A percentile compares a stretch with the other conserved stretches of the same genome.
Evolutionary conservation across 1,139 yeast species (phyloP).

Genomic region (Sugiyamaella paludigena): DNA sequence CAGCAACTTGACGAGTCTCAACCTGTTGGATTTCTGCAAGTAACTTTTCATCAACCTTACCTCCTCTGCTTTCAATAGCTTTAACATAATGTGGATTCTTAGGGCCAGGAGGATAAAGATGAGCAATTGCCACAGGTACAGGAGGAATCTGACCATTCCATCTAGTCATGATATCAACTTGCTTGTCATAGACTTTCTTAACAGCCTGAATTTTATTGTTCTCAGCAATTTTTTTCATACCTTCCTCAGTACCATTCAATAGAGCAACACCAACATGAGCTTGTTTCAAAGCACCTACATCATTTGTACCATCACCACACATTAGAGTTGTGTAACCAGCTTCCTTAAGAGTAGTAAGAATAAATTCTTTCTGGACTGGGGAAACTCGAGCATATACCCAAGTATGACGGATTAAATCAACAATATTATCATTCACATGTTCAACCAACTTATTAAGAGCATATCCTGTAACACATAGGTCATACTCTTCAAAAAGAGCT

Average conservation of each 20-base stretch:
- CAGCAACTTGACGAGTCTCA: constrained; percentile 34
- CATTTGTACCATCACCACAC: constrained; percentile 99
- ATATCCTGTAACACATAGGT: constrained; percentile 90
- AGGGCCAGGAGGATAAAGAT: constrained; percentile 95
- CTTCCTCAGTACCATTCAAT: constrained; percentile 94
- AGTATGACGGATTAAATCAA: constrained; percentile 74
- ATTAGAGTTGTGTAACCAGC: constrained; percentile 91
- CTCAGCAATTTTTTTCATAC: constrained; percentile 86
- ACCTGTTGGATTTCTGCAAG: constrained; percentile 56
- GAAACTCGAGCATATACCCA: constrained; percentile 99
- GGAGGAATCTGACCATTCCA: constrained; percentile 77
- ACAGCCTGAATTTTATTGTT: constrained; percentile 65
- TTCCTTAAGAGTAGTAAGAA: constrained; percentile 76
- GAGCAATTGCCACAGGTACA: constrained; percentile 85
- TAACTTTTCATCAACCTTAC: constrained; percentile 50
- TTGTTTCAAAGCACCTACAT: constrained; percentile 98
- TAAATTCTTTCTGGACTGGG: constrained; percentile 91
- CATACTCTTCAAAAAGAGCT: constrained; percentile 61
- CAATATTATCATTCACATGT: constrained; percentile 50
- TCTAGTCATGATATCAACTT: constrained; percentile 67
- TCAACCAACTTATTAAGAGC: constrained; percentile 65
- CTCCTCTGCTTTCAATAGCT: constrained; percentile 82
- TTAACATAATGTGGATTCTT: constrained; percentile 81
- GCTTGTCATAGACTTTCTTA: constrained; percentile 76
- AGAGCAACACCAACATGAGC: constrained; percentile 98